A percentile compares a stretch with the other conserved stretches of the same genome.
These are phyloP conservation scores for Aspergillus arachidicola DNA, from an alignment of 2,329 filamentous ascomycete species.

Conservation along the genomic window DNA sequence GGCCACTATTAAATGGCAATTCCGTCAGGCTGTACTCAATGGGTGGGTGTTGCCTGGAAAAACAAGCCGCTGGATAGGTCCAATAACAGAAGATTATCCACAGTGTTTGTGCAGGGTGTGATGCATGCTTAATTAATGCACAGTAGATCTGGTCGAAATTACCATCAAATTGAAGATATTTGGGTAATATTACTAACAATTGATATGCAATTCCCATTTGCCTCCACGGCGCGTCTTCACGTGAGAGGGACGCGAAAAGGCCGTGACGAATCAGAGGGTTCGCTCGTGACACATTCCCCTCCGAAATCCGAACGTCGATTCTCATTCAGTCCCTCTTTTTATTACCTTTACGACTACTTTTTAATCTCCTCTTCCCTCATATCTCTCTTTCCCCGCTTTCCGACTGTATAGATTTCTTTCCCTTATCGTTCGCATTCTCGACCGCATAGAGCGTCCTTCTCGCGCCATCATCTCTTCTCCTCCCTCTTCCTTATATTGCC, in stretches of 20 bases:
- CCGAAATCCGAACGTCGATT: neutral
- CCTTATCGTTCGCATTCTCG: neutral
- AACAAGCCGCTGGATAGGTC: neutral
- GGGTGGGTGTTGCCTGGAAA: constrained; percentile 11
- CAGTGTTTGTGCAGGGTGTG: neutral
- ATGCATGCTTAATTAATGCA: neutral
- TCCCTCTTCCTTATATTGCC: constrained; percentile 10
- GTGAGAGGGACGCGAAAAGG: constrained; percentile 19
- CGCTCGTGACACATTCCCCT: constrained; percentile 3
- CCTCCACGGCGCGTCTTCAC: constrained; percentile 27
- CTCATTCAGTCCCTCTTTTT: constrained; percentile 3
- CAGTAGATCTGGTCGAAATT: too few species aligned
- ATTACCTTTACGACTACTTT: neutral
- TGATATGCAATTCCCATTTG: neutral
- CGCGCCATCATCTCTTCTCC: constrained; percentile 8
- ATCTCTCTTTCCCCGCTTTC: neutral
- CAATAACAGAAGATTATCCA: neutral
- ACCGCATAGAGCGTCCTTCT: constrained; percentile 7
- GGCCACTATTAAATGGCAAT: neutral
- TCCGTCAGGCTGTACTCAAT: constrained; percentile 3
- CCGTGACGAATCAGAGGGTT: constrained; percentile 1
- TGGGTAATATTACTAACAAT: neutral
- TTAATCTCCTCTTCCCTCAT: neutral
- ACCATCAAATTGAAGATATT: too few species aligned
- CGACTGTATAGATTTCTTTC: neutral